These are phyloP conservation scores for Simplicillium aogashimaense DNA, from an alignment of 2,329 filamentous ascomycete genomes.

Conservation along the genomic window DNA sequence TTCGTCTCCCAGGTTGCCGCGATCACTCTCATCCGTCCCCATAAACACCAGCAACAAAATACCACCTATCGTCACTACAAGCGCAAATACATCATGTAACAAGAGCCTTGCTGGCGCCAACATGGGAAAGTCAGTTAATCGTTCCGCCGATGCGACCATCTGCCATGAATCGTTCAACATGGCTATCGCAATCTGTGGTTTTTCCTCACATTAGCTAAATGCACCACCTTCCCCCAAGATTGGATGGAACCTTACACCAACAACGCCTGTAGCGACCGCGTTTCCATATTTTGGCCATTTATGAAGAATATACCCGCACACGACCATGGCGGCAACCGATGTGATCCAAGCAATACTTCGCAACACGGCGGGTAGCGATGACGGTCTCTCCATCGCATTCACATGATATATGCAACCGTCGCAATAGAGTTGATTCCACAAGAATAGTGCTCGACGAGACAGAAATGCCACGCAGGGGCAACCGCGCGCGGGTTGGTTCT, in stretches of 20 bases:
- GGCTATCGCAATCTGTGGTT: slow-evolving; percentile 17
- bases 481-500: no score
- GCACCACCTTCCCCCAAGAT: background rate
- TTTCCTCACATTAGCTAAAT: no score
- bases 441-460: no score
- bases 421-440: no score
- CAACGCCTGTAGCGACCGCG: slow-evolving; percentile 18
- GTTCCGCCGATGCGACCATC: slow-evolving; percentile 17
- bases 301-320: slow-evolving; percentile 20
- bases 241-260: slow-evolving; percentile 17
- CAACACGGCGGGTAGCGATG: slow-evolving; percentile 9
- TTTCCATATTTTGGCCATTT: slow-evolving; percentile 19
- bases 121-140: slow-evolving; percentile 14
- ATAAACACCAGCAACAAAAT: slow-evolving; percentile 22
- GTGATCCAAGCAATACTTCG: slow-evolving; percentile 21
- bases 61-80: slow-evolving; percentile 22
- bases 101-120: slow-evolving; percentile 17
- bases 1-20: background rate
- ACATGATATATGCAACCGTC: no score
- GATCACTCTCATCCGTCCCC: slow-evolving; percentile 3
- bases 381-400: no score
- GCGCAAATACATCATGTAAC: slow-evolving; percentile 21
- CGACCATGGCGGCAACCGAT: slow-evolving; percentile 18
- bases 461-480: no score
- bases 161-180: slow-evolving; percentile 28